A percentile compares a stretch with the other conserved stretches of the same genome.
These are phyloP conservation scores for Aureobasidium sp. DNA, from an alignment of 2,329 filamentous ascomycete genomes.

Conservation along the genomic window DNA sequence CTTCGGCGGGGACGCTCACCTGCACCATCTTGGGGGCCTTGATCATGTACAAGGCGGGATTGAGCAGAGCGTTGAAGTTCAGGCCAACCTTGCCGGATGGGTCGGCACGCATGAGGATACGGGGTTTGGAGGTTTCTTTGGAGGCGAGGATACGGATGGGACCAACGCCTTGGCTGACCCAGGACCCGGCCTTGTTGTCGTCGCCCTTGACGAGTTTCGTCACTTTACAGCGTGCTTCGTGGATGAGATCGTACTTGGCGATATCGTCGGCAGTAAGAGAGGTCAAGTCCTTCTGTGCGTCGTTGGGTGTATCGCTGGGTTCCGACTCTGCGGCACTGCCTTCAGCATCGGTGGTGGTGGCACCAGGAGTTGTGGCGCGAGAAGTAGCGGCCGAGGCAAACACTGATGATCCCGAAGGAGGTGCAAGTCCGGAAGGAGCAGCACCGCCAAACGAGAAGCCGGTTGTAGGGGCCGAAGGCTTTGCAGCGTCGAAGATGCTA, in stretches of 20 bases:
- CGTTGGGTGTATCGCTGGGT: conserved; percentile 19
- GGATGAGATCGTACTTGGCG: conserved; percentile 58
- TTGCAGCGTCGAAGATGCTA: conserved; percentile 16
- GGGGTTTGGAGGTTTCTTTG: conserved; percentile 56
- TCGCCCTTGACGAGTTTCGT: conserved; percentile 46
- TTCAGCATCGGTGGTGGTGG: conserved; percentile 34
- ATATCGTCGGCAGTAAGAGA: conserved; percentile 52
- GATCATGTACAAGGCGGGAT: conserved; percentile 45
- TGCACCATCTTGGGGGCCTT: conserved; percentile 40
- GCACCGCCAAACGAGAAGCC: conserved; percentile 32
- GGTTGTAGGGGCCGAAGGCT: conserved; percentile 18
- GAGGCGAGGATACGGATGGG: conserved; percentile 64
- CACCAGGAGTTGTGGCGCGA: conserved; percentile 36
- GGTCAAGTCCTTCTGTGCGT: conserved; percentile 45
- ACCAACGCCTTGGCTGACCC: conserved; percentile 52
- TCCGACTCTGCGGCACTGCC: conserved; percentile 19
- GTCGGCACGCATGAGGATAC: conserved; percentile 65
- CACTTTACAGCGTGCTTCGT: conserved; percentile 60
- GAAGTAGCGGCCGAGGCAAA: conserved; percentile 32
- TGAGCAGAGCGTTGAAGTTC: conserved; percentile 54
- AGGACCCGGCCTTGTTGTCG: conserved; percentile 35
- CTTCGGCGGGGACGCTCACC: conserved; percentile 39
- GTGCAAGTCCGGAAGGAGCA: conserved; percentile 21
- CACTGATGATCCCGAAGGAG: conserved; percentile 24
- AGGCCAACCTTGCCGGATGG: conserved; percentile 65